Percentiles rank a stretch among this genome's conserved stretches.
Evolutionary conservation across 2,329 filamentous ascomycete species (phyloP).

Genomic region (Parastagonospora avenae): DNA sequence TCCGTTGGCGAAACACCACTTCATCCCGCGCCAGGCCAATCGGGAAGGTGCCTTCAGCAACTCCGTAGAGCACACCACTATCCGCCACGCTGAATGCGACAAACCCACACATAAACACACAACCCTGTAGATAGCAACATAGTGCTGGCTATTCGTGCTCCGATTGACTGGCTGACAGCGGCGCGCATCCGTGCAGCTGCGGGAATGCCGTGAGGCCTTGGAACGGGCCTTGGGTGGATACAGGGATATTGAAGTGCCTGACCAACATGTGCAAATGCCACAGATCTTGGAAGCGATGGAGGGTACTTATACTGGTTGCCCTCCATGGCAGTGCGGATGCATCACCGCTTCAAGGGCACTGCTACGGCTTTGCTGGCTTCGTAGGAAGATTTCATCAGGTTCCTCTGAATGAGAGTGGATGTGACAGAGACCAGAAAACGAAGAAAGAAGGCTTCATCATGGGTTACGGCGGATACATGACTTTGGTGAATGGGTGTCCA

Average conservation of each 20-base stretch:
- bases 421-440: neutral
- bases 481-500: slow-evolving; percentile 49
- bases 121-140: neutral
- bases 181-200: slow-evolving; percentile 1
- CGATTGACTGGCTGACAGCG: slow-evolving; percentile 12
- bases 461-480: slow-evolving; percentile 43
- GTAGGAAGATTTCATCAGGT: slow-evolving; percentile 3
- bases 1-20: no score
- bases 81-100: neutral
- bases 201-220: slow-evolving; percentile 8
- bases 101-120: neutral
- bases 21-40: slow-evolving; percentile 6
- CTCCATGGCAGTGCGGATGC: neutral
- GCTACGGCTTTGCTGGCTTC: slow-evolving; percentile 2
- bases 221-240: slow-evolving; percentile 4
- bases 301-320: slow-evolving; percentile 10
- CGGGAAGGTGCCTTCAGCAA: slow-evolving; percentile 14
- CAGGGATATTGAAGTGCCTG: slow-evolving; percentile 1
- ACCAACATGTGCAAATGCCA: slow-evolving; percentile 6
- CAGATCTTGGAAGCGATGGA: slow-evolving; percentile 5
- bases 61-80: neutral
- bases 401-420: slow-evolving; percentile 1
- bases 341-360: neutral
- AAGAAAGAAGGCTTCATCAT: slow-evolving; percentile 19
- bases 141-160: neutral